These are phyloP conservation scores for Quercus robur DNA, from an alignment of 306 rosid genomes.

Conservation along the genomic window DNA sequence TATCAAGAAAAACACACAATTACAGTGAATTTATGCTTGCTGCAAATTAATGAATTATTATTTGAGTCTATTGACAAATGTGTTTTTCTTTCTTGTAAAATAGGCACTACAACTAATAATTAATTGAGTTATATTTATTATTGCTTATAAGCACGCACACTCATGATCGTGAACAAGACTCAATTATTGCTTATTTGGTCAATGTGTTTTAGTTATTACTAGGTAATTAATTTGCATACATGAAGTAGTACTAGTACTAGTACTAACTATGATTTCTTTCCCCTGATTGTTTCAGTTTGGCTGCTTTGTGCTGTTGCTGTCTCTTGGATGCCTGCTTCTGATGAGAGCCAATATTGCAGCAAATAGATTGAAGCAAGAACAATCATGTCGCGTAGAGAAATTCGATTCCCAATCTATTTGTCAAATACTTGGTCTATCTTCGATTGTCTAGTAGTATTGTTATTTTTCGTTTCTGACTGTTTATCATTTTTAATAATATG, in stretches of 20 bases:
- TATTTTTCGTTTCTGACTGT: background rate
- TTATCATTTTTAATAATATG: background rate
- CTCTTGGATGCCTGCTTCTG: slow-evolving; percentile 90
- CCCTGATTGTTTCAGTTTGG: slow-evolving; percentile 60
- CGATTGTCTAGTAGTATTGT: background rate
- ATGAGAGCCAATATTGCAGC: slow-evolving; percentile 16
- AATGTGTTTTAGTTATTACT: too few species aligned
- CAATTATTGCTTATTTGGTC: too few species aligned
- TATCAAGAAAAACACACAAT: too few species aligned
- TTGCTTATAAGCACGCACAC: too few species aligned
- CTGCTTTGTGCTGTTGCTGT: slow-evolving; percentile 97
- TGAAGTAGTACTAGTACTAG: background rate
- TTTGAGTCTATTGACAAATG: too few species aligned
- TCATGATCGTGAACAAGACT: too few species aligned
- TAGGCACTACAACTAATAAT: too few species aligned
- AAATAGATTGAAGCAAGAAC: slow-evolving; percentile 6
- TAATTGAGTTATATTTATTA: too few species aligned
- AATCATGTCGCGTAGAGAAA: background rate
- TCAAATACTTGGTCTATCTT: background rate
- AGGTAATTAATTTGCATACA: background rate
- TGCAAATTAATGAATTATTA: too few species aligned
- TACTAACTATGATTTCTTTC: background rate
- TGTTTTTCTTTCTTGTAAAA: too few species aligned
- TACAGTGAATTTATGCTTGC: too few species aligned
- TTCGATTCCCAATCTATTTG: background rate